phyloP scores from a whole-genome alignment of 345 rosid species.

The Turritis glabra region DNA sequence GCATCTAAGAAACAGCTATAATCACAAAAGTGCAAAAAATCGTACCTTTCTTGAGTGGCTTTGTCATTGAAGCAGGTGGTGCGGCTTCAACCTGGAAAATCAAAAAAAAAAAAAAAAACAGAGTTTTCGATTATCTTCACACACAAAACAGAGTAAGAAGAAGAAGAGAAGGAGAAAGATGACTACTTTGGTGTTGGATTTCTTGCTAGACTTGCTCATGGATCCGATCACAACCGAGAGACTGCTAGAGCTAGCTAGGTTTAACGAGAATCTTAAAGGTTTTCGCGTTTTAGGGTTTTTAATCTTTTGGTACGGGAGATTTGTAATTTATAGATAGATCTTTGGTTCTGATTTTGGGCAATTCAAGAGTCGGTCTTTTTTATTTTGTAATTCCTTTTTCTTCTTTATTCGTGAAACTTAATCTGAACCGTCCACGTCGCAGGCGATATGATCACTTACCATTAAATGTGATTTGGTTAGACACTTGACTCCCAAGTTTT shows the following conservation, averaged over 20 bases:
- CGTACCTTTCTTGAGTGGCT: slow-evolving; percentile 49
- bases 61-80: slow-evolving; percentile 28
- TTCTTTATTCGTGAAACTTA: background rate
- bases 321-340: slow-evolving; percentile 3
- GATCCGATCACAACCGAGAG: background rate
- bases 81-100: slow-evolving; percentile 42
- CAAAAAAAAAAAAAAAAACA: slow-evolving; percentile 8
- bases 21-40: no score
- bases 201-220: slow-evolving; percentile 46
- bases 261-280: background rate
- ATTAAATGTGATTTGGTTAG: background rate
- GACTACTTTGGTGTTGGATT: slow-evolving; percentile 39
- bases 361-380: background rate
- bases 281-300: slow-evolving; percentile 21
- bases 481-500: slow-evolving; percentile 25
- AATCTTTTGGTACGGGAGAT: background rate
- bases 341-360: background rate
- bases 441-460: background rate
- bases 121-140: background rate
- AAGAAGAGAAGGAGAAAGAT: background rate
- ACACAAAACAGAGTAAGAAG: background rate
- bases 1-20: no score
- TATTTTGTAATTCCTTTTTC: background rate
- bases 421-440: slow-evolving; percentile 17
- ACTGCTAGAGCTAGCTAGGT: background rate